These are phyloP conservation scores for Periconia digitata DNA, from an alignment of 2,329 filamentous ascomycete genomes.

Conservation along the genomic window DNA sequence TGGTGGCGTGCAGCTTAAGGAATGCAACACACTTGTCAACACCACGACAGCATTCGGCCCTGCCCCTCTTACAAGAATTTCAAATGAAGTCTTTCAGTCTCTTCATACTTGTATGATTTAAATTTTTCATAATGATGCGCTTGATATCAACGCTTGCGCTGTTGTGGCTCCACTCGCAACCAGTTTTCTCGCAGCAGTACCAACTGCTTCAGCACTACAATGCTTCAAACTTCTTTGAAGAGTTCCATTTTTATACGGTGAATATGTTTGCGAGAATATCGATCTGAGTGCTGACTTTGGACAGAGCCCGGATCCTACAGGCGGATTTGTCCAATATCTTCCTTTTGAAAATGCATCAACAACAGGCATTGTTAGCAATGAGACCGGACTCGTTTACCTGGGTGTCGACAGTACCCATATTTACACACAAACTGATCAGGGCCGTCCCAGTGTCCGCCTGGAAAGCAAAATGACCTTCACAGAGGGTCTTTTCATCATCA, in stretches of 20 bases:
- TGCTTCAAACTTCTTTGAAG: constrained; percentile 41
- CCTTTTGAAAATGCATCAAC: constrained; percentile 25
- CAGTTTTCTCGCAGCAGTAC: constrained; percentile 16
- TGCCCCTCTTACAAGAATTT: not conserved
- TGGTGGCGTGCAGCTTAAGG: constrained; percentile 13
- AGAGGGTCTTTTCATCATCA: constrained; percentile 47
- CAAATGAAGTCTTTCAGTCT: not conserved
- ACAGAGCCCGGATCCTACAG: constrained; percentile 17
- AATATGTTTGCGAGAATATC: not conserved
- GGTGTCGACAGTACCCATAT: constrained; percentile 44
- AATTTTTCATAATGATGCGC: constrained; percentile 9
- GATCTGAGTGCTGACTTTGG: no score
- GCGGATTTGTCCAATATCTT: constrained; percentile 38
- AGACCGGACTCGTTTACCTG: constrained; percentile 37
- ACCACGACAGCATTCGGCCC: constrained; percentile 3
- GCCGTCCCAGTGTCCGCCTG: constrained; percentile 48
- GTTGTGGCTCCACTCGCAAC: constrained; percentile 1
- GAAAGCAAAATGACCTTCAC: constrained; percentile 47
- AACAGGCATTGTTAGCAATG: constrained; percentile 37
- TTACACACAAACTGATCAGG: constrained; percentile 23
- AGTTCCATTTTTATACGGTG: constrained; percentile 40
- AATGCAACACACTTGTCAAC: constrained; percentile 12
- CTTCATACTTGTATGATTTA: no score
- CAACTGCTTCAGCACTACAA: constrained; percentile 25
- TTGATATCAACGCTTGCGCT: constrained; percentile 8